phyloP scores from a whole-genome alignment of 2,329 filamentous ascomycete species.

The Monosporascus cannonballus region DNA sequence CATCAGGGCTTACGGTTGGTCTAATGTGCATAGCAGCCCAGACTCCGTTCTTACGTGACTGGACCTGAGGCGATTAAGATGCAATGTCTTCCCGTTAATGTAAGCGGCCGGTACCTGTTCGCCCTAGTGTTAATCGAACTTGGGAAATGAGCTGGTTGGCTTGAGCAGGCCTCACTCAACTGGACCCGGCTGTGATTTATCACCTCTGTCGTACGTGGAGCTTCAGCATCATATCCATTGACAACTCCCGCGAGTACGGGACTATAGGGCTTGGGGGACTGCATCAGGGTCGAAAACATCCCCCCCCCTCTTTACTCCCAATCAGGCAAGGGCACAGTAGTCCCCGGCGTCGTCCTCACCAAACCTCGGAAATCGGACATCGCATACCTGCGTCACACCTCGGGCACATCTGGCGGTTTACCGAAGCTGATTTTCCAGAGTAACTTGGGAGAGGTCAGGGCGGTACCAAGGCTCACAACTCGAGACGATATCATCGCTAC shows the following conservation, averaged over 20 bases:
- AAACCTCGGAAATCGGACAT: slow-evolving; percentile 24
- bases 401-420: slow-evolving; percentile 56
- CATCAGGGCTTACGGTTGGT: slow-evolving; percentile 31
- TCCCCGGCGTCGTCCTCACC: no score
- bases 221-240: slow-evolving; percentile 37
- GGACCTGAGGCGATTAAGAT: slow-evolving; percentile 49
- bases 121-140: background rate
- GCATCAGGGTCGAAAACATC: slow-evolving; percentile 11
- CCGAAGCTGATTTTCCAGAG: slow-evolving; percentile 58
- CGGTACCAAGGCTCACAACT: slow-evolving; percentile 41
- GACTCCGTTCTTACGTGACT: slow-evolving; percentile 57
- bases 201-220: slow-evolving; percentile 45
- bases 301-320: slow-evolving; percentile 1
- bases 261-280: slow-evolving; percentile 1
- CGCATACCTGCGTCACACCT: slow-evolving; percentile 58
- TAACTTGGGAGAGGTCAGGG: slow-evolving; percentile 48
- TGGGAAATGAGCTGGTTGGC: slow-evolving; percentile 1
- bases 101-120: slow-evolving; percentile 19
- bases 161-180: slow-evolving; percentile 38
- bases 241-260: slow-evolving; percentile 22
- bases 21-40: slow-evolving; percentile 47
- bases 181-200: slow-evolving; percentile 38
- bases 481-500: slow-evolving; percentile 35
- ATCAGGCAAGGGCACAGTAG: background rate
- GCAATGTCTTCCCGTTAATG: slow-evolving; percentile 51